Conservation (phyloP, 371 early-diverging fungal genomes). For the Parasitella parasitica region DNA sequence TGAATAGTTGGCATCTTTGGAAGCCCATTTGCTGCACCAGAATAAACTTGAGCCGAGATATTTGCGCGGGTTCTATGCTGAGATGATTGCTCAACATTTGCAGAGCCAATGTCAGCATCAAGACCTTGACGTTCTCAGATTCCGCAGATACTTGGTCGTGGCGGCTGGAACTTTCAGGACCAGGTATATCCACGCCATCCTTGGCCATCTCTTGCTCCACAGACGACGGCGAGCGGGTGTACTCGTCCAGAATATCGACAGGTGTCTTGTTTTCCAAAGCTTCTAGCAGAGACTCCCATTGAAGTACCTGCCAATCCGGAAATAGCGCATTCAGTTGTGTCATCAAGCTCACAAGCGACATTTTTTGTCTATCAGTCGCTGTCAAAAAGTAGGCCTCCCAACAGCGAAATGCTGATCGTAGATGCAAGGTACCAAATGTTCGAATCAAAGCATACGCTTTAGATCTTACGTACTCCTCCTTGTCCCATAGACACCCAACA, state of each 20-base stretch:
- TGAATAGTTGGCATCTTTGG: constrained; percentile 33
- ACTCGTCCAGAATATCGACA: constrained; percentile 36
- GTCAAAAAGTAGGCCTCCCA: constrained; percentile 58
- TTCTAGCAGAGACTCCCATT: constrained; percentile 54
- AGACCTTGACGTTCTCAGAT: constrained; percentile 41
- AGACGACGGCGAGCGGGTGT: neutral
- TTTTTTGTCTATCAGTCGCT: constrained; percentile 40
- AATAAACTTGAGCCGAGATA: constrained; percentile 42
- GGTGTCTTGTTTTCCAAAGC: constrained; percentile 35
- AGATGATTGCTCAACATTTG: constrained; percentile 54
- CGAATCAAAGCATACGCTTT: constrained; percentile 47
- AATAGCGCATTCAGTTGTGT: constrained; percentile 48
- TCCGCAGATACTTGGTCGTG: constrained; percentile 19
- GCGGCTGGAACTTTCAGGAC: neutral
- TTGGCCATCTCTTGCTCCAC: neutral
- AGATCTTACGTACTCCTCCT: constrained; percentile 54
- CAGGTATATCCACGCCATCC: neutral
- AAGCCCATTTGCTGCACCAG: constrained; percentile 47
- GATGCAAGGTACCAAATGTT: constrained; percentile 43
- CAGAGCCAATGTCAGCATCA: constrained; percentile 47
- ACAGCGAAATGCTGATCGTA: constrained; percentile 53
- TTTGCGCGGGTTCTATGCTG: constrained; percentile 34
- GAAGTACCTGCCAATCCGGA: constrained; percentile 56
- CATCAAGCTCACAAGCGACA: constrained; percentile 44
- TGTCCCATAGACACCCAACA: constrained; percentile 51